Evolutionary conservation across 306 rosid species (phyloP), one percentile per base, ranked within the genome.

Genomic region (Castanea sativa): DNA sequence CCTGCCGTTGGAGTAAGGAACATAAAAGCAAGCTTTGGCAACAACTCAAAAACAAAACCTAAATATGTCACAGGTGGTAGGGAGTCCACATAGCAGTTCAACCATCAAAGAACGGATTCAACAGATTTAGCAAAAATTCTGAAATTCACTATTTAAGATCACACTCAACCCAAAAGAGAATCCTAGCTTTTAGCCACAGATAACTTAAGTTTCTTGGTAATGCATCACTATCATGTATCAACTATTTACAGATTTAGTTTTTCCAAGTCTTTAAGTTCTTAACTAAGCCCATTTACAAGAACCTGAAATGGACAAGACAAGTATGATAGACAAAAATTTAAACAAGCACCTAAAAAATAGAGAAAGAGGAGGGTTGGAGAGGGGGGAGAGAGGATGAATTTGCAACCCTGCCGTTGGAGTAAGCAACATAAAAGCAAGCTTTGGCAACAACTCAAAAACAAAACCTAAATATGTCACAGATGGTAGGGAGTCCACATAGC

Each of bases 261-360:
- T 59, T 59, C 32, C 65, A 10, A 9, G 65, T 23, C 29, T 0
- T n/a, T 0, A 59, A 59, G 65, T 59, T 59, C 29, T 11, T 59
- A 23, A 59, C 32, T 9, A 10, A 9, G 65, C 5, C 32, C 16
- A 23, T 23, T 23, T 88, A 93, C 96, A 9, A 95, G 94, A 65
- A 79, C 99, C 99, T 95, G 83, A 67, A 76, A 55, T 71, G 73
- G 13, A 78, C 29, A 27, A 71, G 25, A 21, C 6, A 0, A 78
- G 63, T 65, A 33, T 68, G 6, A 55, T 13, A 79, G 69, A 13
- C 55, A 14, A 53, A 55, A 14, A 64, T 16, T 59, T 32, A 27
- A 12, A 49, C 20, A 30, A 29, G 45, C 70, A 15, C 21, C 70
- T 30, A 16, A 15, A 64, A 64, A 15, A 41, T 41, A 41, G 45